Conservation (phyloP, 2,329 filamentous ascomycete species). For the Cytospora piceicola region DNA sequence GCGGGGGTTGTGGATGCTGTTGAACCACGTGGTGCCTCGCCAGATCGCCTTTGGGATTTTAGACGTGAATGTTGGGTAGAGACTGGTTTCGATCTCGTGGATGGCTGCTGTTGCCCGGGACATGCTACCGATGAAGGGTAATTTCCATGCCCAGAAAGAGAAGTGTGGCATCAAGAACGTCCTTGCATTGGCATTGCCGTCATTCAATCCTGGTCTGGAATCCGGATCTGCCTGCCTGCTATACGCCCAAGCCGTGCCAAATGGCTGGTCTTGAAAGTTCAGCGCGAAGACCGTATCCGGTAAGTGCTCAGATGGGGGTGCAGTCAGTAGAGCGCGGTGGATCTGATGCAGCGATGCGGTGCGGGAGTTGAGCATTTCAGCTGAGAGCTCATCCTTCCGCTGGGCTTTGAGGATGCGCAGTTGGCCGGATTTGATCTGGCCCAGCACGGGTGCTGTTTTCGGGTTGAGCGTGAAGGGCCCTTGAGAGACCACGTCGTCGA, state of each 20-base stretch:
- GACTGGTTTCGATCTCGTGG: slow-evolving; percentile 40
- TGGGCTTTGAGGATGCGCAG: slow-evolving; percentile 51
- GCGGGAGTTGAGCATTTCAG: slow-evolving; percentile 52
- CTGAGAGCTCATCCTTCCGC: slow-evolving; percentile 45
- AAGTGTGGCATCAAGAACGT: slow-evolving; percentile 60
- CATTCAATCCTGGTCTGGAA: slow-evolving; percentile 32
- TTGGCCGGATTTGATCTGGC: slow-evolving; percentile 47
- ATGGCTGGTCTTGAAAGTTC: slow-evolving; percentile 54
- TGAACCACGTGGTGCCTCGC: slow-evolving; percentile 58
- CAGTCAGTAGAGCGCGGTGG: slow-evolving; percentile 55
- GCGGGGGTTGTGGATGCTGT: slow-evolving; percentile 46
- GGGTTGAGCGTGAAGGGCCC: slow-evolving; percentile 49
- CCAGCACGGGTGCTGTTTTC: slow-evolving; percentile 45
- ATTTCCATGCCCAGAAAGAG: slow-evolving; percentile 58
- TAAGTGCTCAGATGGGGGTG: slow-evolving; percentile 44
- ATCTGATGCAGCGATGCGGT: slow-evolving; percentile 58
- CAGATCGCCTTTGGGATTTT: slow-evolving; percentile 52
- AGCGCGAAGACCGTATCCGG: slow-evolving; percentile 58
- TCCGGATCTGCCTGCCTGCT: slow-evolving; percentile 48
- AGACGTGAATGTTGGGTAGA: slow-evolving; percentile 32
- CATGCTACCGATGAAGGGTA: slow-evolving; percentile 53
- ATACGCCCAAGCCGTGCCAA: slow-evolving; percentile 50
- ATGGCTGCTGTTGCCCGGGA: slow-evolving; percentile 45
- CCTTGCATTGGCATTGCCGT: slow-evolving; percentile 36
- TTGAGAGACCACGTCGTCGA: slow-evolving; percentile 49